phyloP scores from a whole-genome alignment of 495 filamentous ascomycete genomes.

The Talaromyces thailandensis region DNA sequence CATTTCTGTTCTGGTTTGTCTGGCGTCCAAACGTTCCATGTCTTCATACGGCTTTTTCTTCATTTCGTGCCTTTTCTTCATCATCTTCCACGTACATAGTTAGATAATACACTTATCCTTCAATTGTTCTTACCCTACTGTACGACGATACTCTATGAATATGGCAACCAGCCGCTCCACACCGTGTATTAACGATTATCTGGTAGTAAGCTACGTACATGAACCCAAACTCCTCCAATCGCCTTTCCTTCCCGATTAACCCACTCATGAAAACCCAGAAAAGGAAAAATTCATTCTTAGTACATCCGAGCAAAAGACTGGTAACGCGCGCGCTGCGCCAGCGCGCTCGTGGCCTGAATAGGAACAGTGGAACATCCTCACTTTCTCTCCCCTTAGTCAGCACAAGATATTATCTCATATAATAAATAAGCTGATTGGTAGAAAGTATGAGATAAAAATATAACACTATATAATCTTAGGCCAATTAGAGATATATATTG shows the following conservation, averaged over 20 bases:
- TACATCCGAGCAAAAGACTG: not conserved
- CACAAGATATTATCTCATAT: too few species aligned
- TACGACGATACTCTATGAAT: too few species aligned
- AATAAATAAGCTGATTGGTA: too few species aligned
- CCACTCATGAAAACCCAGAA: not conserved
- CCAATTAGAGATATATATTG: too few species aligned
- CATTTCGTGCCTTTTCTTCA: not conserved
- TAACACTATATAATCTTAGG: too few species aligned
- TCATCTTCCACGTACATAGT: not conserved
- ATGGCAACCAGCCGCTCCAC: not conserved
- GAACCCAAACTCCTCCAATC: not conserved
- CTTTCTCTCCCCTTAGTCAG: too few species aligned
- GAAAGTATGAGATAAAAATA: too few species aligned
- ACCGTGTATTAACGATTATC: not conserved
- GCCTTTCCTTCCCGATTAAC: not conserved
- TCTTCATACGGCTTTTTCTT: not conserved
- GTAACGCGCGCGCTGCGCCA: too few species aligned
- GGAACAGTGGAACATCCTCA: too few species aligned
- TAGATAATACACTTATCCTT: not conserved
- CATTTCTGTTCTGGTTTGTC: not conserved
- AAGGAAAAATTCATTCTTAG: not conserved
- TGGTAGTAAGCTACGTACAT: not conserved
- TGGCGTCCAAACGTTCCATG: not conserved
- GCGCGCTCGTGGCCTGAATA: too few species aligned
- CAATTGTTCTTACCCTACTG: not conserved